A percentile compares a stretch with the other conserved stretches of the same genome.
Conservation (phyloP, 306 rosid genomes). For the Malus sylvestris region DNA sequence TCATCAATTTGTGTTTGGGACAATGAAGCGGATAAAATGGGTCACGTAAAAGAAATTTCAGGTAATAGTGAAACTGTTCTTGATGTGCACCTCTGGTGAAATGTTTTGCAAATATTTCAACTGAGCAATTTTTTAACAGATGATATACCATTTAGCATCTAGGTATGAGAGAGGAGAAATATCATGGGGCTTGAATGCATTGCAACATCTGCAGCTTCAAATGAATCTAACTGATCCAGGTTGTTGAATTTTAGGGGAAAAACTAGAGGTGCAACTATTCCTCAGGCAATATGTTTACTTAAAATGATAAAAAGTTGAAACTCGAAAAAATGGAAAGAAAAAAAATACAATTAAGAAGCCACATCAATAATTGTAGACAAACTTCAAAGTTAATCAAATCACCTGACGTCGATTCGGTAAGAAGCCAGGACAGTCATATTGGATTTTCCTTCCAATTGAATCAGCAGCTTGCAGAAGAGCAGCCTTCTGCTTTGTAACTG, state of each 20-base stretch:
- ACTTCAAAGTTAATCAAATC: conserved; percentile 15
- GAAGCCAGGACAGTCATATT: conserved; percentile 90
- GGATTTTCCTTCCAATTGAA: conserved; percentile 79
- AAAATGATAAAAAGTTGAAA: background rate
- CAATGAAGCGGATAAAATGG: background rate
- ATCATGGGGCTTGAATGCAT: background rate
- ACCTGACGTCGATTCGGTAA: conserved; percentile 91
- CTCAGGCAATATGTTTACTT: background rate
- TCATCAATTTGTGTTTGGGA: background rate
- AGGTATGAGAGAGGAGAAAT: background rate
- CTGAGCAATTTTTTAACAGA: background rate
- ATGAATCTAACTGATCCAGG: background rate
- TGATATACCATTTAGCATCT: background rate
- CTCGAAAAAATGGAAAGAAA: background rate
- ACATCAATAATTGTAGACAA: background rate
- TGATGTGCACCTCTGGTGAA: background rate
- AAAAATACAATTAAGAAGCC: background rate
- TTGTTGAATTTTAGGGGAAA: background rate
- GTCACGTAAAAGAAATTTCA: background rate
- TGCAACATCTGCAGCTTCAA: conserved; percentile 5
- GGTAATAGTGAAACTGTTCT: background rate
- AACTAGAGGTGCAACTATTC: background rate
- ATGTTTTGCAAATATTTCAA: background rate
- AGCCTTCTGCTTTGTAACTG: conserved; percentile 65
- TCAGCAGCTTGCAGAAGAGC: conserved; percentile 80